These are phyloP conservation scores for Panaeolus papilionaceus DNA, from an alignment of 768 basidiomycete species.

Conservation along the genomic window DNA sequence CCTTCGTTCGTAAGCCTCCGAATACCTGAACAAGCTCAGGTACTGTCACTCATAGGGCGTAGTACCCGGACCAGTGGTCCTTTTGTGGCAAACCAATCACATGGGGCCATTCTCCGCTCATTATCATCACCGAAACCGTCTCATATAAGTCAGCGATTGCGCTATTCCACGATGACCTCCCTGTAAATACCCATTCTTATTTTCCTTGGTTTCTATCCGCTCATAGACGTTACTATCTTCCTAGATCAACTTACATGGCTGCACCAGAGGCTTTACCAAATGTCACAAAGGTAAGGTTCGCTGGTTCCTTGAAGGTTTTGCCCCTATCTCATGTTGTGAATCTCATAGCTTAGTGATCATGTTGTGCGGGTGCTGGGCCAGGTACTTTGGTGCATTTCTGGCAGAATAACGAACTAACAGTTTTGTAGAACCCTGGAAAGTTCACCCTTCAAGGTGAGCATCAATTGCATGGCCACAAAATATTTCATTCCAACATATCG, in stretches of 20 bases:
- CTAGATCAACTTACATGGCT: conserved; percentile 45
- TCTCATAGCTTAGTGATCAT: conserved; percentile 65
- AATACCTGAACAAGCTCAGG: background rate
- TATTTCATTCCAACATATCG: conserved; percentile 7
- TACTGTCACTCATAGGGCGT: background rate
- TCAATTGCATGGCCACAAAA: background rate
- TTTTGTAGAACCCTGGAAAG: conserved; percentile 79
- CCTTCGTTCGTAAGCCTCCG: background rate
- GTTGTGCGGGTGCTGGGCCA: conserved; percentile 78
- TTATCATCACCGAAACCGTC: conserved; percentile 22
- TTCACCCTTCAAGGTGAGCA: conserved; percentile 82
- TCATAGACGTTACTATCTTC: background rate
- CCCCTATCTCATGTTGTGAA: conserved; percentile 15
- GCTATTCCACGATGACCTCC: conserved; percentile 23
- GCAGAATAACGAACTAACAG: background rate
- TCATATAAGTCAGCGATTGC: conserved; percentile 24
- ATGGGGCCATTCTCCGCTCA: conserved; percentile 27
- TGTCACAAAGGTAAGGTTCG: conserved; percentile 55
- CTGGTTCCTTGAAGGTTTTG: background rate
- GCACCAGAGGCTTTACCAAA: conserved; percentile 57
- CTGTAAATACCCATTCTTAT: conserved; percentile 16
- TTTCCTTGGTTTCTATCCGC: background rate
- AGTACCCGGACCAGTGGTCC: conserved; percentile 4
- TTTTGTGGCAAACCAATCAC: conserved; percentile 29
- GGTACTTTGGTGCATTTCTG: conserved; percentile 46